Percentiles rank a stretch among this genome's conserved stretches.
These are phyloP conservation scores for Sporobolomyces roseus DNA, from an alignment of 768 basidiomycete species.

Conservation along the genomic window DNA sequence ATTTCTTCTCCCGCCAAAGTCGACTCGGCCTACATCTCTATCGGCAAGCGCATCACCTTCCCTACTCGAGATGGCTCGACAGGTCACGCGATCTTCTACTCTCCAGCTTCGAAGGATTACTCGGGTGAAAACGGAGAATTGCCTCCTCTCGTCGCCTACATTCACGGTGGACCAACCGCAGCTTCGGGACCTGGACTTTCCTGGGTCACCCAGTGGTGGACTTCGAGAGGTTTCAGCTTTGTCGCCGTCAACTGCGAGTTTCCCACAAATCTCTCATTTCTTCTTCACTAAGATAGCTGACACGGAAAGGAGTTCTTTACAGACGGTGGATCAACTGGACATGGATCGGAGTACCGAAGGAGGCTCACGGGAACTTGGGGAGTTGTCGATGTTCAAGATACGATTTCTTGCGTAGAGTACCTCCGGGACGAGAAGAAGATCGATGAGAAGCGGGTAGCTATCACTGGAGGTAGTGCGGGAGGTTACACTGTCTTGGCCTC, in stretches of 20 bases:
- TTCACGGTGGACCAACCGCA: constrained; percentile 71
- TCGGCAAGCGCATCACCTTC: constrained; percentile 24
- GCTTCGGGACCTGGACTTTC: constrained; percentile 53
- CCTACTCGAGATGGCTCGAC: constrained; percentile 6
- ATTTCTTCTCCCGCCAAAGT: constrained; percentile 27
- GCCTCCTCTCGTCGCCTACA: constrained; percentile 64
- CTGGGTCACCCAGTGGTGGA: constrained; percentile 64
- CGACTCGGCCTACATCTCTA: constrained; percentile 28
- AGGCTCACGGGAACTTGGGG: constrained; percentile 69
- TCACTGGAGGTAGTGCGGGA: constrained; percentile 70
- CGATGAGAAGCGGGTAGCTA: constrained; percentile 62
- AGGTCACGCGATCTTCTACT: constrained; percentile 60
- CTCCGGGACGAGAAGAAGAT: constrained; percentile 58
- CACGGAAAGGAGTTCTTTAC: too few relatives aligned
- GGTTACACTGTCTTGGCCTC: constrained; percentile 64
- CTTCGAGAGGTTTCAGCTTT: constrained; percentile 54
- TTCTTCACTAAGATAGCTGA: too few relatives aligned
- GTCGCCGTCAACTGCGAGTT: constrained; percentile 73
- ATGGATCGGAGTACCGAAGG: constrained; percentile 63
- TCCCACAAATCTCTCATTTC: too few relatives aligned
- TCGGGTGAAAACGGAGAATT: constrained; percentile 56
- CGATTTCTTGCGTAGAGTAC: constrained; percentile 57
- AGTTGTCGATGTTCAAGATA: constrained; percentile 66
- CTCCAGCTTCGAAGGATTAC: constrained; percentile 64
- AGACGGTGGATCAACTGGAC: constrained; percentile 71